Percentiles rank a stretch among this genome's conserved stretches.
These are phyloP conservation scores for Panellus pusillus DNA, from an alignment of 768 basidiomycete species.

Conservation along the genomic window DNA sequence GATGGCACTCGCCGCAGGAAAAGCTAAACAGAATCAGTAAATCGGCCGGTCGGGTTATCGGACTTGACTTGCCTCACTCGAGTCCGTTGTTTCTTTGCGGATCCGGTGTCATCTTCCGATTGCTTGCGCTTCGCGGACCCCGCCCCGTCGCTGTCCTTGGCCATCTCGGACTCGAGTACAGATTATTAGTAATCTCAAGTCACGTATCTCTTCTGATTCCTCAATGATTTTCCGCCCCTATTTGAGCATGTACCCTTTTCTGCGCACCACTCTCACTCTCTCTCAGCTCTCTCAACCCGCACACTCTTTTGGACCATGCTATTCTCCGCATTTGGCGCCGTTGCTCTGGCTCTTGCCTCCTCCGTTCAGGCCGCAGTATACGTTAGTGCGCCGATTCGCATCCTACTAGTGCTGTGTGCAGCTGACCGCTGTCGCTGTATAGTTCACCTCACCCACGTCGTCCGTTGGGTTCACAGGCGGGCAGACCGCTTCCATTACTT, in stretches of 20 bases:
- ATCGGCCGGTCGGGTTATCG: slow-evolving; percentile 16
- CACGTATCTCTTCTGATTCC: too few species aligned
- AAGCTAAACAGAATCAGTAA: slow-evolving; percentile 47
- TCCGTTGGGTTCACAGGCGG: slow-evolving; percentile 50
- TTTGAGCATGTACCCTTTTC: background rate
- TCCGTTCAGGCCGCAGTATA: slow-evolving; percentile 58
- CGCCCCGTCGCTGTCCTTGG: slow-evolving; percentile 13
- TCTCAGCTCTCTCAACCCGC: slow-evolving; percentile 41
- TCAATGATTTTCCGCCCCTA: too few species aligned
- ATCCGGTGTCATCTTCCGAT: slow-evolving; percentile 52
- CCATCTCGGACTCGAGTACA: too few species aligned
- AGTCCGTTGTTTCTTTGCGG: slow-evolving; percentile 67
- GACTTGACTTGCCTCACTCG: slow-evolving; percentile 63
- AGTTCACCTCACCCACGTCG: slow-evolving; percentile 62
- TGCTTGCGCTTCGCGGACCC: slow-evolving; percentile 48
- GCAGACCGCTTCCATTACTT: slow-evolving; percentile 47
- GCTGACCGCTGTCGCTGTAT: background rate
- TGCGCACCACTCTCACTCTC: slow-evolving; percentile 3
- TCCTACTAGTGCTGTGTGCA: too few species aligned
- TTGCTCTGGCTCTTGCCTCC: slow-evolving; percentile 52
- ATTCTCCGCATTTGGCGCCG: slow-evolving; percentile 44
- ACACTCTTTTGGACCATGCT: slow-evolving; percentile 52
- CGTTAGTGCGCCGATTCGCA: slow-evolving; percentile 36
- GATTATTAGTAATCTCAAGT: too few species aligned
- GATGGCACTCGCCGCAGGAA: slow-evolving; percentile 86